phyloP scores from a whole-genome alignment of 2,329 filamentous ascomycete genomes.

The Ceratocystis eucalypticola region DNA sequence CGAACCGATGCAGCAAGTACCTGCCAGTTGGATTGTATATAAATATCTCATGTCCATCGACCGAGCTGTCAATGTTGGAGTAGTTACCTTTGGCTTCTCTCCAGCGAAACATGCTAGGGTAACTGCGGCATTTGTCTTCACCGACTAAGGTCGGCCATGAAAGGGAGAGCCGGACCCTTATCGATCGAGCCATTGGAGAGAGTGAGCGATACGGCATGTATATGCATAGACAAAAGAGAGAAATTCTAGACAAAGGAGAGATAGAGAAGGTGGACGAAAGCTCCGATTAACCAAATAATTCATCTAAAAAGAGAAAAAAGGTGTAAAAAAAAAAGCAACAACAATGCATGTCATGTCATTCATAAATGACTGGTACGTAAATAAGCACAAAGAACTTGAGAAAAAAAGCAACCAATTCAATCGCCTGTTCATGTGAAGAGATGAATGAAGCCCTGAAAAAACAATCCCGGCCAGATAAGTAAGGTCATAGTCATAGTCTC shows the following conservation, averaged over 20 bases:
- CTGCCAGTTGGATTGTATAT: background rate
- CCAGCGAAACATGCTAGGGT: background rate
- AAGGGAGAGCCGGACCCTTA: background rate
- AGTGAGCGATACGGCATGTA: background rate
- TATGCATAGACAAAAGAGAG: background rate
- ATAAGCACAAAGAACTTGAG: background rate
- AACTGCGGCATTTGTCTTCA: conserved; percentile 7
- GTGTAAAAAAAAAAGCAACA: background rate
- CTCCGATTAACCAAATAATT: background rate
- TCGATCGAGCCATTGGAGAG: no score
- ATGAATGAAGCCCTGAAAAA: background rate
- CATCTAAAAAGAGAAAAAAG: background rate
- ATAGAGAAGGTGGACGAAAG: background rate
- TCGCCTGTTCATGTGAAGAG: background rate
- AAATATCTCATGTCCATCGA: background rate
- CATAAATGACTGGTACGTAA: background rate
- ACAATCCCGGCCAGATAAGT: background rate
- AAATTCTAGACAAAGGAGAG: background rate
- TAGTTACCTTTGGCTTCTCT: background rate
- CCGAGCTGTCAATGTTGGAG: background rate
- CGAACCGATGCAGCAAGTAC: background rate
- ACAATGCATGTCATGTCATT: background rate
- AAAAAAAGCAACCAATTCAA: background rate
- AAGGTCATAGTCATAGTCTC: conserved; percentile 5
- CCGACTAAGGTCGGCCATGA: background rate